Base-by-base conservation (phyloP, 257 asterid genomes). In the Fraxinus quadrangulata region DNA sequence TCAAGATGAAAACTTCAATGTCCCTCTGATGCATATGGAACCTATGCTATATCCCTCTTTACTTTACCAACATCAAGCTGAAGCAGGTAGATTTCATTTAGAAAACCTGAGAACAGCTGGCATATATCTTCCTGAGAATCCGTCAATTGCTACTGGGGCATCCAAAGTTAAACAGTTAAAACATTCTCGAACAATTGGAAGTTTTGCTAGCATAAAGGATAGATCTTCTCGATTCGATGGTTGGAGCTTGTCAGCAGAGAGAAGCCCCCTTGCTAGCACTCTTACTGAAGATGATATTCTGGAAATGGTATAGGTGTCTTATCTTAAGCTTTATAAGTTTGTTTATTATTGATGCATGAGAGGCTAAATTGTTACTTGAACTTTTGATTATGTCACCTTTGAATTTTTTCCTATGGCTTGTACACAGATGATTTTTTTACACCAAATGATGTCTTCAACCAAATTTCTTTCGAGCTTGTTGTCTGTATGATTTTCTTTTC, bases 251-350 rank as follows among this genome's bases (percentile, higher is more conserved):
- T 81, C 97, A 80, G 83, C 89, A 74, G 96, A 91, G 37, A 79
- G 90, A 81, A 85, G 83, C 76, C 82, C 86, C 11, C 67, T 85
- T 70, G 75, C 74, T 65, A 87, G 94, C 86, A 84, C 85, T 77
- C 75, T 94, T 79, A 92, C 98, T 49, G 98, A 95, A 76, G 96
- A 95, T 79, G 98, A 92, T 87, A 85, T 95, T 77, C 90, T 95
- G 77, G 92, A 91, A 77, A 95, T 92, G 99, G 97, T 92, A 84
- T 66, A 77, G 85, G 70, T 75, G 82, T 81, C 80, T 81, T 80
- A 65, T 82, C 79, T 83, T 71, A 59, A 70, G 39, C 77, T 75
- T 49, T 75, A 66, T 7, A 45, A 49, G 19, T 72, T 26, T 59
- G 61, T 75, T 66, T 70, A 61, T 42, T 12, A 30, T 40, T 71